Percentiles rank a stretch among this genome's conserved stretches.
These are phyloP conservation scores for Panicum hallii DNA, from an alignment of 202 grass and related monocot genomes.

Conservation along the genomic window DNA sequence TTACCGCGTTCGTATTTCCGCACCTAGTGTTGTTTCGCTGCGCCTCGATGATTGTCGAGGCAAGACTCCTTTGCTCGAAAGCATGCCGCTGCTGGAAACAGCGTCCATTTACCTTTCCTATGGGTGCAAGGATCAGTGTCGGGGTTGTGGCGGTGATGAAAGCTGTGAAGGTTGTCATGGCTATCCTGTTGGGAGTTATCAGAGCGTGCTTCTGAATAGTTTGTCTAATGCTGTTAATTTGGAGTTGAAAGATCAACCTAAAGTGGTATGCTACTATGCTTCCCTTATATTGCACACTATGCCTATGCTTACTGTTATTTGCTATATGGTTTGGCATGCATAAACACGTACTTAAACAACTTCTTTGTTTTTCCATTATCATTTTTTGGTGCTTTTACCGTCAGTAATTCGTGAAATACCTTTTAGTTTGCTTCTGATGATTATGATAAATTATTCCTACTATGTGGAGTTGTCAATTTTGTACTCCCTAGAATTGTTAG, in stretches of 20 bases:
- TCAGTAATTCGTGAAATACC: neutral
- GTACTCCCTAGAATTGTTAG: neutral
- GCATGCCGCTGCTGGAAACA: constrained; percentile 9
- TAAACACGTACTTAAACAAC: neutral
- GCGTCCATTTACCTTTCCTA: constrained; percentile 4
- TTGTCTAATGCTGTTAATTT: constrained; percentile 28
- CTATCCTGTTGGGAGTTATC: constrained; percentile 33
- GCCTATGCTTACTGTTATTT: neutral
- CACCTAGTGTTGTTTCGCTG: constrained; percentile 26
- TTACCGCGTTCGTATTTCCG: neutral
- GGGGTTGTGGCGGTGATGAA: constrained; percentile 5
- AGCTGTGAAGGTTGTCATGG: constrained; percentile 40
- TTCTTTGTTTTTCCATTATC: neutral
- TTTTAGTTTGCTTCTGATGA: neutral
- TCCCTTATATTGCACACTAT: neutral
- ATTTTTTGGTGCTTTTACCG: neutral
- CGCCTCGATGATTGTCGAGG: neutral
- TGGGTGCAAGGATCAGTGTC: constrained; percentile 30
- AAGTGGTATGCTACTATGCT: constrained; percentile 24
- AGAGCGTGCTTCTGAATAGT: constrained; percentile 25
- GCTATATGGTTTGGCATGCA: neutral
- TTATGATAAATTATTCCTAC: neutral
- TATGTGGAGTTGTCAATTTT: neutral
- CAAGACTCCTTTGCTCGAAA: constrained; percentile 28
- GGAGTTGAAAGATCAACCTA: constrained; percentile 15